phyloP scores from a whole-genome alignment of 1,284 basidiomycete species.

The Moesziomyces antarcticus region DNA sequence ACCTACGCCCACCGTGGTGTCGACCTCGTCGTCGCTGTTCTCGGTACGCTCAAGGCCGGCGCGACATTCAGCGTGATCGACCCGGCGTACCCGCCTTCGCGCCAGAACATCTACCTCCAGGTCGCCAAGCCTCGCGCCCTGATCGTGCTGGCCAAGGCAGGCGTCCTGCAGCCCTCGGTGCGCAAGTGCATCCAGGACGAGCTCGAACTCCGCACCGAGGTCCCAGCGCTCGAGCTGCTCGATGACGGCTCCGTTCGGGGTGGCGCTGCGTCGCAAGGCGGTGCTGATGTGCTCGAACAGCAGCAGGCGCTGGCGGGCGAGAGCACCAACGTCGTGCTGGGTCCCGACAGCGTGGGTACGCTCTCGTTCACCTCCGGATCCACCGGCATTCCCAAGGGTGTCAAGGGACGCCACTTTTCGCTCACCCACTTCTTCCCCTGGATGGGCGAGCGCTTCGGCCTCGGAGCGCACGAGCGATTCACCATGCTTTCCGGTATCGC shows the following conservation, averaged over 20 bases:
- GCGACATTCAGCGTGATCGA: slow-evolving; percentile 98
- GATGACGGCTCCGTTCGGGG: slow-evolving; percentile 73
- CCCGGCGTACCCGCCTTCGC: slow-evolving; percentile 92
- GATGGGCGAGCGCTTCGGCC: slow-evolving; percentile 91
- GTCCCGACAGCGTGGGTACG: slow-evolving; percentile 94
- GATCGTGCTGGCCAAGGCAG: slow-evolving; percentile 90
- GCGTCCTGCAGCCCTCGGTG: slow-evolving; percentile 82
- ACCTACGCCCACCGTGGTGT: slow-evolving; percentile 98
- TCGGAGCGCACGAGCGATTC: slow-evolving; percentile 83
- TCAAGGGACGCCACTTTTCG: slow-evolving; percentile 92
- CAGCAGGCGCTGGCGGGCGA: slow-evolving; percentile 71
- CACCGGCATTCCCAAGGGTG: slow-evolving; percentile 98
- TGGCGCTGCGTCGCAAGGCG: slow-evolving; percentile 70
- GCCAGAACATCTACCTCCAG: slow-evolving; percentile 94
- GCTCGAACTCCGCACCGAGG: slow-evolving; percentile 85
- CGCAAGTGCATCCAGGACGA: slow-evolving; percentile 85
- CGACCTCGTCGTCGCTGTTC: slow-evolving; percentile 94
- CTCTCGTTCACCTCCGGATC: slow-evolving; percentile 97
- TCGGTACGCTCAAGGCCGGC: slow-evolving; percentile 96
- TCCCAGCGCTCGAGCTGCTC: slow-evolving; percentile 88
- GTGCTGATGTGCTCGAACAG: slow-evolving; percentile 70
- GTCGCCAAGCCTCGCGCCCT: slow-evolving; percentile 94
- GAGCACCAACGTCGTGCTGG: slow-evolving; percentile 79
- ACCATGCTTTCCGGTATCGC: slow-evolving; percentile 99
- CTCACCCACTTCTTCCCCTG: slow-evolving; percentile 99